Evolutionary conservation across 305 asterid species (phyloP).

Genomic region (Andrographis paniculata): DNA sequence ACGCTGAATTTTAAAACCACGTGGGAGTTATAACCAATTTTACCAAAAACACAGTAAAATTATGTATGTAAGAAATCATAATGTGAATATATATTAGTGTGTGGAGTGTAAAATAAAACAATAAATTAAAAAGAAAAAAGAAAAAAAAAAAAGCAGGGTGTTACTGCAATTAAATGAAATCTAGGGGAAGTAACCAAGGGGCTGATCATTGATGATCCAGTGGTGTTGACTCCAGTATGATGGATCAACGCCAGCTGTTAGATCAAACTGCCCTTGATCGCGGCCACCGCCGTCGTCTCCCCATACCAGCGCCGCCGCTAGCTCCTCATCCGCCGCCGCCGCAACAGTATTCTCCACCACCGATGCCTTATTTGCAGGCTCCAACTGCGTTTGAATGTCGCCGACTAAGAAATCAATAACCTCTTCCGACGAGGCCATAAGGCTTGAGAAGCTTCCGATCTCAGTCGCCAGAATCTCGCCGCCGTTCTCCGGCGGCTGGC

Average conservation of each 20-base stretch:
- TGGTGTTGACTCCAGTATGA: slow-evolving; percentile 31
- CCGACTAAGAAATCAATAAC: slow-evolving; percentile 24
- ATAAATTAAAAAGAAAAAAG: no score
- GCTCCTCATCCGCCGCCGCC: slow-evolving; percentile 10
- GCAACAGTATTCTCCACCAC: slow-evolving; percentile 4
- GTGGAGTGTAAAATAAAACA: slow-evolving; percentile 3
- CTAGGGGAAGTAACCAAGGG: slow-evolving; percentile 25
- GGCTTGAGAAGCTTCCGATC: slow-evolving; percentile 26
- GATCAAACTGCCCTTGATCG: slow-evolving; percentile 30
- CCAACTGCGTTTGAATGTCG: slow-evolving; percentile 21
- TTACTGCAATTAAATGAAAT: slow-evolving; percentile 2
- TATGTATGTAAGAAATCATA: no score
- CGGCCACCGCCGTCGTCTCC: slow-evolving; percentile 19
- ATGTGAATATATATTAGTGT: no score
- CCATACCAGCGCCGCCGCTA: slow-evolving; percentile 18
- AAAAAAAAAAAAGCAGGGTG: slow-evolving; percentile 4
- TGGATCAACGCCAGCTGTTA: slow-evolving; percentile 28
- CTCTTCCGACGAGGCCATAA: slow-evolving; percentile 30
- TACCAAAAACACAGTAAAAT: no score
- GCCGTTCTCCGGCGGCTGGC: slow-evolving; percentile 19
- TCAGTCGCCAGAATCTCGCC: slow-evolving; percentile 34
- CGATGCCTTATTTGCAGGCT: slow-evolving; percentile 15
- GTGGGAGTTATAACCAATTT: no score
- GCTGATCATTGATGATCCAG: slow-evolving; percentile 30
- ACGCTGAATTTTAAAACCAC: no score